Conservation (phyloP, 1,284 basidiomycete genomes). For the Ceratobasidium sp. region DNA sequence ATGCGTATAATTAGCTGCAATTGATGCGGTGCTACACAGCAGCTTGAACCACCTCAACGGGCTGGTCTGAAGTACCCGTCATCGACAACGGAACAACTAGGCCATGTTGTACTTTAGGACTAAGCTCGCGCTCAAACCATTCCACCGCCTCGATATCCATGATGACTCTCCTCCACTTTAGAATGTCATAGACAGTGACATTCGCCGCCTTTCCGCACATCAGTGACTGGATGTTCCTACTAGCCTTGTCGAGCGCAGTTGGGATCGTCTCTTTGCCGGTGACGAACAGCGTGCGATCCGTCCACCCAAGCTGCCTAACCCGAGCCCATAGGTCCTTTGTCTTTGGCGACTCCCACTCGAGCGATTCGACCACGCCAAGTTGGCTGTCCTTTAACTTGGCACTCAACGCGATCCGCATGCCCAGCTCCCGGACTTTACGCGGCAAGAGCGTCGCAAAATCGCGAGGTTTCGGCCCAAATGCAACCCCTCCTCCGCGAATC, state of each 20-base stretch:
- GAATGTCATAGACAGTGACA: conserved; percentile 77
- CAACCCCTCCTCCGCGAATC: conserved; percentile 90
- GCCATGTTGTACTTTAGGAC: conserved; percentile 46
- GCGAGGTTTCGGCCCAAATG: conserved; percentile 89
- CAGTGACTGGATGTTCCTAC: conserved; percentile 71
- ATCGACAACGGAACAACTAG: conserved; percentile 17
- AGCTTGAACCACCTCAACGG: background rate
- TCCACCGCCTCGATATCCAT: conserved; percentile 77
- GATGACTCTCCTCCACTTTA: conserved; percentile 79
- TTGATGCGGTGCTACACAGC: background rate
- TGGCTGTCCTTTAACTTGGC: conserved; percentile 79
- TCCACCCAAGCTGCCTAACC: conserved; percentile 70
- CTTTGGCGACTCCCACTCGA: conserved; percentile 77
- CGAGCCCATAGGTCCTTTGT: conserved; percentile 69
- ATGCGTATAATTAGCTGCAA: conserved; percentile 32
- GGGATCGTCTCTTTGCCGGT: conserved; percentile 71
- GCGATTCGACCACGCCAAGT: conserved; percentile 77
- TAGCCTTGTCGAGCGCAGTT: conserved; percentile 65
- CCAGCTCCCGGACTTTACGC: conserved; percentile 90
- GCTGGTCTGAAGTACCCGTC: background rate
- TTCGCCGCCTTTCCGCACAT: conserved; percentile 71
- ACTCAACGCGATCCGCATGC: conserved; percentile 90
- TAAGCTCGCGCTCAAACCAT: conserved; percentile 70
- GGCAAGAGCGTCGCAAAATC: conserved; percentile 92
- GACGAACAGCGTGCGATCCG: conserved; percentile 73